phyloP scores from a whole-genome alignment of 192 early-diverging fungal genomes.

The Gryganskiella cystojenkinii region DNA sequence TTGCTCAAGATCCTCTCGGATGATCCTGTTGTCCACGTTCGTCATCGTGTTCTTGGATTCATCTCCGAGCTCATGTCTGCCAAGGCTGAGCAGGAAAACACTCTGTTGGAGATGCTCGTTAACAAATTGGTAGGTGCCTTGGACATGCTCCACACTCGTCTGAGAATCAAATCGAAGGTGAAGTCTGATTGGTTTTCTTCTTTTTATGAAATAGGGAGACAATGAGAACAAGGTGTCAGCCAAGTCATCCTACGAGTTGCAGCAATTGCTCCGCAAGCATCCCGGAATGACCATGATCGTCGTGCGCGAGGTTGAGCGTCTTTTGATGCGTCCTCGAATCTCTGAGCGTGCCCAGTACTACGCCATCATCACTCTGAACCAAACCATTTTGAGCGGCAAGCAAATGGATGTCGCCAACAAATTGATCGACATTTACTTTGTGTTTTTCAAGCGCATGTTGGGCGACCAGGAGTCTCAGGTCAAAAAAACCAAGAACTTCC shows the following conservation, averaged over 20 bases:
- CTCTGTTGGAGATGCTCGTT: slow-evolving; percentile 89
- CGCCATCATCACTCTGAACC: slow-evolving; percentile 91
- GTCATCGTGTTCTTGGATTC: slow-evolving; percentile 81
- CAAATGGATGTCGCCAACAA: slow-evolving; percentile 83
- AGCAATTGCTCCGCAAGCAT: slow-evolving; percentile 75
- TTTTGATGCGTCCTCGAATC: slow-evolving; percentile 80
- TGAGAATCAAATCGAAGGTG: neutral
- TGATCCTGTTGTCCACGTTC: slow-evolving; percentile 87
- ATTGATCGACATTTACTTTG: slow-evolving; percentile 92
- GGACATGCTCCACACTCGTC: neutral
- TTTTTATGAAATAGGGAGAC: slow-evolving; percentile 71
- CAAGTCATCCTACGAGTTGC: slow-evolving; percentile 82
- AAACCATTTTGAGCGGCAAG: slow-evolving; percentile 83
- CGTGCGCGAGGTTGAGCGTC: slow-evolving; percentile 86
- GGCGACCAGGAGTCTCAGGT: slow-evolving; percentile 55
- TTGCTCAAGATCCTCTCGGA: slow-evolving; percentile 88
- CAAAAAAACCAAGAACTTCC: slow-evolving; percentile 43
- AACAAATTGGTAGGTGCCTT: slow-evolving; percentile 80
- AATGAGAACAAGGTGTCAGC: slow-evolving; percentile 87
- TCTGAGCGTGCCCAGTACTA: slow-evolving; percentile 91
- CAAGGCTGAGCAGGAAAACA: slow-evolving; percentile 98
- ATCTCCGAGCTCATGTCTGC: slow-evolving; percentile 81
- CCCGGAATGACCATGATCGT: slow-evolving; percentile 94
- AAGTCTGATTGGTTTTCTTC: neutral
- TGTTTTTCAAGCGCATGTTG: slow-evolving; percentile 87